Evolutionary conservation across 1,284 basidiomycete genomes (phyloP).

Genomic region (Phylloboletellus chloephorus): DNA sequence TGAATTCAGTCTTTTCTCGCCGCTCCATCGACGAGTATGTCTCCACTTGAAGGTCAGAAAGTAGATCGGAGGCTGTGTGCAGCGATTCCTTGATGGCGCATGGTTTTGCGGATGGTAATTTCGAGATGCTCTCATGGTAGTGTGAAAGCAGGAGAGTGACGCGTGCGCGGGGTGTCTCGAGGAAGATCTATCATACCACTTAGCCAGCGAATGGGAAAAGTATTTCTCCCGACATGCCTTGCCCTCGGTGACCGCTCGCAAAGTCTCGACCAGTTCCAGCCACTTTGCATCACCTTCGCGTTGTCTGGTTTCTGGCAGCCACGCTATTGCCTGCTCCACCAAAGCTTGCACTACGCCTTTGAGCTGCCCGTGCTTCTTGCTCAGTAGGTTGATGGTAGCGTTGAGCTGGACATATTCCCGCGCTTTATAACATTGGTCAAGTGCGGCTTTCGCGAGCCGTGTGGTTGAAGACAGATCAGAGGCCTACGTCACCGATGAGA

Average conservation of each 20-base stretch:
- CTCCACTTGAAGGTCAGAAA: conserved; percentile 96
- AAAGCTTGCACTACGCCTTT: conserved; percentile 88
- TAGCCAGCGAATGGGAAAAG: background rate
- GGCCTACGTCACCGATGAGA: conserved; percentile 50
- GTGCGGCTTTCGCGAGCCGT: conserved; percentile 72
- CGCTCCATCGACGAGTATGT: conserved; percentile 99
- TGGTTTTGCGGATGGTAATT: conserved; percentile 38
- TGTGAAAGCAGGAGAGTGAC: conserved; percentile 82
- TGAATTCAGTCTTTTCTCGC: conserved; percentile 96
- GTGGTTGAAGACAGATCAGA: conserved; percentile 90
- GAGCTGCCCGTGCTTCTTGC: conserved; percentile 97
- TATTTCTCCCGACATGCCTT: conserved; percentile 55
- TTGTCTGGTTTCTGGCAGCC: conserved; percentile 70
- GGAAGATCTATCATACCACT: conserved; percentile 70
- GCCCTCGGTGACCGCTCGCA: conserved; percentile 92
- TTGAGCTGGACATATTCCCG: conserved; percentile 71
- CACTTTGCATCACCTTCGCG: conserved; percentile 69
- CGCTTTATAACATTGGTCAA: conserved; percentile 68
- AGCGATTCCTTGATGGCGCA: conserved; percentile 58
- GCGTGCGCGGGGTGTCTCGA: conserved; percentile 94
- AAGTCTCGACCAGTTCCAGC: conserved; percentile 84
- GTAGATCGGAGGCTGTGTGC: conserved; percentile 80
- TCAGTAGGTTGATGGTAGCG: conserved; percentile 65
- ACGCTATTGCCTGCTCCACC: conserved; percentile 81
- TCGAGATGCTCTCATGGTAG: conserved; percentile 72